phyloP scores from a whole-genome alignment of 768 basidiomycete species.

The Termitomyces heimii region DNA sequence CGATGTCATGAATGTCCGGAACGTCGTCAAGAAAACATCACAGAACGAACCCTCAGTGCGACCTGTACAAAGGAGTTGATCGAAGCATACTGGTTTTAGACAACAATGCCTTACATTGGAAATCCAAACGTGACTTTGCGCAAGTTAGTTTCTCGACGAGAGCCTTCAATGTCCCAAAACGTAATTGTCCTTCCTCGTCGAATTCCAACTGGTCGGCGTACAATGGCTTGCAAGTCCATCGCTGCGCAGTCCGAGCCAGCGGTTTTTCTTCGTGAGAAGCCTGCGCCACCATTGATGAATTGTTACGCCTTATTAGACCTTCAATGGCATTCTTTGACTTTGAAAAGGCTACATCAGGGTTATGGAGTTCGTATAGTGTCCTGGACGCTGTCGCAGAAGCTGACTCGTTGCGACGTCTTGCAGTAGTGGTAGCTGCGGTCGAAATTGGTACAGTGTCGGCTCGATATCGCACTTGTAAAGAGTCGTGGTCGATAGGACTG shows the following conservation, averaged over 20 bases:
- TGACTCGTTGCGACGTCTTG: conserved; percentile 34
- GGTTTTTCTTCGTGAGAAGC: conserved; percentile 35
- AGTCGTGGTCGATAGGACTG: conserved; percentile 13
- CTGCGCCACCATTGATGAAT: conserved; percentile 30
- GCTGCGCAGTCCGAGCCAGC: conserved; percentile 31
- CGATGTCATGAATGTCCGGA: conserved; percentile 72
- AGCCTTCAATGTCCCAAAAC: conserved; percentile 64
- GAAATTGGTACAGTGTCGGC: conserved; percentile 20
- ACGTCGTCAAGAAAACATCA: conserved; percentile 76
- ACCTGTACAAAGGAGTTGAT: conserved; percentile 7
- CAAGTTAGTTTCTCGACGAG: conserved; percentile 67
- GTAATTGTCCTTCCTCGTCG: conserved; percentile 59
- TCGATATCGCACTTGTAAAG: conserved; percentile 16
- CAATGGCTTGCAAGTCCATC: conserved; percentile 58
- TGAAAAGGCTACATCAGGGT: conserved; percentile 1
- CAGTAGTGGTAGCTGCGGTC: conserved; percentile 15
- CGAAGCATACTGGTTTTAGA: neutral
- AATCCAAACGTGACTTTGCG: conserved; percentile 32
- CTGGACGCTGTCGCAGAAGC: conserved; percentile 18
- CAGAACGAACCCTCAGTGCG: conserved; percentile 33
- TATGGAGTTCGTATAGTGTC: conserved; percentile 1
- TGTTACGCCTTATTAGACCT: conserved; percentile 14
- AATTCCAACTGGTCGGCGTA: conserved; percentile 59
- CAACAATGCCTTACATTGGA: conserved; percentile 40
- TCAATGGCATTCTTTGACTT: conserved; percentile 8